These are phyloP conservation scores for Aspergillaceae sp. DNA, from an alignment of 2,329 filamentous ascomycete genomes.

Conservation along the genomic window DNA sequence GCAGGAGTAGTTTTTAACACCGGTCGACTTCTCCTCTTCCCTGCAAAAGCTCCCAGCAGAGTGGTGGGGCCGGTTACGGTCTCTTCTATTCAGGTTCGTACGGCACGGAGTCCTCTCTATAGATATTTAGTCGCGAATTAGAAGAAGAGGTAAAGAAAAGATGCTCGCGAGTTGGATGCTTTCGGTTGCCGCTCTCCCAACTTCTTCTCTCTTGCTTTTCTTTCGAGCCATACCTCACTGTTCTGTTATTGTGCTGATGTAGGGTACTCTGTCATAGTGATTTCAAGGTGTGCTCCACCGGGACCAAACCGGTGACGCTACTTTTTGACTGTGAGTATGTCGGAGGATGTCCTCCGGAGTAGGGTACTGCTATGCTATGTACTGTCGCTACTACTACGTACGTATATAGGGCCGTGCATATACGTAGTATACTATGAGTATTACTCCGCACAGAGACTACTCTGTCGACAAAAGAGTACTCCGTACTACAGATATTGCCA, in stretches of 20 bases:
- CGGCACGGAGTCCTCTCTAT: too few species aligned
- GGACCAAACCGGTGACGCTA: neutral
- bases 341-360: neutral
- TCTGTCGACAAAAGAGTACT: too few species aligned
- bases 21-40: neutral
- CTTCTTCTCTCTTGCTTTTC: too few species aligned
- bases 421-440: too few species aligned
- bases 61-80: neutral
- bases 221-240: too few species aligned
- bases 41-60: neutral
- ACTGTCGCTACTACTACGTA: too few species aligned
- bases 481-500: too few species aligned
- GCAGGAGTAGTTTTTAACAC: constrained; percentile 25
- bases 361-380: neutral
- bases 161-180: neutral
- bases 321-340: neutral
- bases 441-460: too few species aligned
- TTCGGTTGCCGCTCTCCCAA: too few species aligned
- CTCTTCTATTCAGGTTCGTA: constrained; percentile 1
- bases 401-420: too few species aligned
- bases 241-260: neutral
- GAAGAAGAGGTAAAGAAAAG: neutral
- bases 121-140: too few species aligned
- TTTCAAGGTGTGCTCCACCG: neutral
- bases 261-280: neutral